phyloP scores from a whole-genome alignment of 1,139 yeast species.

The Lodderomyces margitis region DNA sequence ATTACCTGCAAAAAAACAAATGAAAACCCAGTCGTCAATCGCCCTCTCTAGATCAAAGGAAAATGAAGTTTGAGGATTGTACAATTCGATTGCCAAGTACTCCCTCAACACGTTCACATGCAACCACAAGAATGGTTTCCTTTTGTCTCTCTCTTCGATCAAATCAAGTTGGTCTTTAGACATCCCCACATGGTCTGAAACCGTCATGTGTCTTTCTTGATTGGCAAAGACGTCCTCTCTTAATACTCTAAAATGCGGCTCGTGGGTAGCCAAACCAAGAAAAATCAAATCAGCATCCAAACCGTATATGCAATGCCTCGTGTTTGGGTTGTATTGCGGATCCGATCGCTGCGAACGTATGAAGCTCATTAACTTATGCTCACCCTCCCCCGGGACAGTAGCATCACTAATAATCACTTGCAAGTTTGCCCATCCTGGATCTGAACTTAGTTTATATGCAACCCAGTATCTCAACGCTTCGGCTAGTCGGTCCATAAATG shows the following conservation, averaged over 20 bases:
- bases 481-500: constrained; percentile 90
- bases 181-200: constrained; percentile 54
- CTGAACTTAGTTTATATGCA: constrained; percentile 79
- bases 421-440: constrained; percentile 86
- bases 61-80: constrained; percentile 66
- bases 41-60: constrained; percentile 91
- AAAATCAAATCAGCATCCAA: constrained; percentile 97
- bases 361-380: constrained; percentile 94
- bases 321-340: constrained; percentile 83
- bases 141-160: constrained; percentile 55
- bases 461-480: constrained; percentile 84
- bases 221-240: constrained; percentile 95
- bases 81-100: constrained; percentile 79
- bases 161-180: constrained; percentile 58
- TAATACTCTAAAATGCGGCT: constrained; percentile 90
- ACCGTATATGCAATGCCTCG: constrained; percentile 93
- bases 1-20: constrained; percentile 98
- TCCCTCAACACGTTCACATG: constrained; percentile 87
- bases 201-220: constrained; percentile 46
- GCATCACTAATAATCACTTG: constrained; percentile 91
- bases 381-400: constrained; percentile 99
- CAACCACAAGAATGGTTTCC: constrained; percentile 91
- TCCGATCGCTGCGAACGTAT: constrained; percentile 84
- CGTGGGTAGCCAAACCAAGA: constrained; percentile 93
- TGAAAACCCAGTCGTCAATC: constrained; percentile 97